Base-by-base conservation (phyloP, 2,329 filamentous ascomycete genomes). In the Talaromyces sp. region DNA sequence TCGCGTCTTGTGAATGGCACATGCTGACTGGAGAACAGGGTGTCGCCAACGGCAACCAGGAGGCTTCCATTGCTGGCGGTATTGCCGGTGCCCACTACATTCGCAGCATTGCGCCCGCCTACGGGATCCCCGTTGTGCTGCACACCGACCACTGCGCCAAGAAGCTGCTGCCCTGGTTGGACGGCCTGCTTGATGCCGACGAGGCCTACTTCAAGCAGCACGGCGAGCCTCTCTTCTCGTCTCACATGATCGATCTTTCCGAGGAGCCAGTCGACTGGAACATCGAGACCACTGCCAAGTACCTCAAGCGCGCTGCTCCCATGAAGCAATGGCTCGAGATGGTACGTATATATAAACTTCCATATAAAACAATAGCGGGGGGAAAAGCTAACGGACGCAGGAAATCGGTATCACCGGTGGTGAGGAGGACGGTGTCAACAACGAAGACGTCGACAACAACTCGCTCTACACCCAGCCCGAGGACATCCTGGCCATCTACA, bases 271-370 rank as follows among this genome's bases (percentile, higher is more conserved):
- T 96, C 67, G 86, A 95, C 64, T 91, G 85, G 81, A 98, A 99
- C 86, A 89, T 99, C 72, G 77, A 89, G 75, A 97, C 91, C 75
- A 98, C 93, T 64, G 90, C 90, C 75, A 86, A 88, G 78, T 97
- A 99, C 84, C 86, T 98, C 66, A 89, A 96, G 87, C 90, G 93
- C 69, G 91, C 89, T 75, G 91, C 92, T 55, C 92, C 93, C 70
- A 91, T 97, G 91, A 96, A 96, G 86, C 92, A 97, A 81, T 98
- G 91, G 91, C 87, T 99, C 69, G 95, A 99, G 86, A 99, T 98
- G 93, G 89, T 91, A 76, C 70, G 77, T 68, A 8, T 6, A n/a
- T 38, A 38, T n/a, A n/a, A 38, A 35, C 13, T 35, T 13, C 4
- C 11, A 35, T 14, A 13, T 6, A 38, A 38, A 38, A n/a, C 7